Evolutionary conservation across 306 rosid genomes (phyloP), one percentile per base, ranked within the genome.

Genomic region (Trichosanthes truncata): DNA sequence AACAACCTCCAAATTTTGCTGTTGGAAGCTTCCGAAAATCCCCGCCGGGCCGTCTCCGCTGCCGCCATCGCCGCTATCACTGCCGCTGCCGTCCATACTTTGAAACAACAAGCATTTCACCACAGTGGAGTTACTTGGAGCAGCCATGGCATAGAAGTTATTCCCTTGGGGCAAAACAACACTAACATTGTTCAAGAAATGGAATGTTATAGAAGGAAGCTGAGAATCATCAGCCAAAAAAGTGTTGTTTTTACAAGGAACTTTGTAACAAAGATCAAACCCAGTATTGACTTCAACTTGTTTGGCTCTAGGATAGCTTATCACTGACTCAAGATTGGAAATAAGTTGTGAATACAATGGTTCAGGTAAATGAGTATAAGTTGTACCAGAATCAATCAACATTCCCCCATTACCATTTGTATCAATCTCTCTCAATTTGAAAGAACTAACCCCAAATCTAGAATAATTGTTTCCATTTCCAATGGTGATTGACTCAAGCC

Each of bases 21-120:
- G 91, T 65, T 88, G 91, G 52, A 88, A 88, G 87, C 85, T 88
- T 46, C 91, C 91, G 7, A 88, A 86, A 18, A 86, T 87, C n/a
- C 89, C 91, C 0, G 91, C 89, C 3, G 91, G 91, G 68, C 90
- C 90, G 11, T 79, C 56, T n/a, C 31, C 71, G 68, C 87, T 46
- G 0, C 4, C 9, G 52, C 85, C 87, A 12, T 52, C 56, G 33
- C 60, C 84, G 0, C 72, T 84, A 33, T 80, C 83, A n/a, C 69
- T 83, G 53, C 79, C 86, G 15, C 76, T 80, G 20, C 81, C 82
- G 43, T 85, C 85, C 91, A 86, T 88, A 45, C 63, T 81, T 74
- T 85, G 91, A 78, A 84, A 86, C 86, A 88, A 13, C 52, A 86
- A 74, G 80, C 88, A 88, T 78, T 86, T 88, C 73, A 82, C 84